phyloP scores from a whole-genome alignment of 305 asterid species.

The Fraxinus sp. region DNA sequence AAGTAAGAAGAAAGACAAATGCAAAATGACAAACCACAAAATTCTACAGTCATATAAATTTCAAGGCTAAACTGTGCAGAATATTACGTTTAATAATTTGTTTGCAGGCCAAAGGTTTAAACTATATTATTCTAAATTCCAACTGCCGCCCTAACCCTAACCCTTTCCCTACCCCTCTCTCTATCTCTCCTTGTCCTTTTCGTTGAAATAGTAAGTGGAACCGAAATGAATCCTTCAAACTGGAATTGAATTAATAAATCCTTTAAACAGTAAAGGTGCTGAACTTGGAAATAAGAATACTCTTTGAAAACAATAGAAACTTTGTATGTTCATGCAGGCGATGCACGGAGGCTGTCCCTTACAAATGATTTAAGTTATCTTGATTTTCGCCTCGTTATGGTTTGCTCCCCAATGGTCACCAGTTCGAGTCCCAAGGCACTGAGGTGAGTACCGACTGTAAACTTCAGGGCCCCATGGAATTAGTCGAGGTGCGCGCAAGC shows the following conservation, averaged over 20 bases:
- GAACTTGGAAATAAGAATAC: not conserved
- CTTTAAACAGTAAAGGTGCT: not conserved
- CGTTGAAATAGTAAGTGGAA: not conserved
- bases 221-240: not conserved
- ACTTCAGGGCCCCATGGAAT: no score
- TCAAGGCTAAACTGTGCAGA: not conserved
- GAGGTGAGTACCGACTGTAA: no score
- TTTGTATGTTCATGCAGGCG: not conserved
- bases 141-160: conserved; percentile 19
- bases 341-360: not conserved
- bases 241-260: not conserved
- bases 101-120: conserved; percentile 25
- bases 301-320: not conserved
- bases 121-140: conserved; percentile 10
- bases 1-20: conserved; percentile 36
- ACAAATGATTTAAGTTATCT: not conserved
- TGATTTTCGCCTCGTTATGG: not conserved
- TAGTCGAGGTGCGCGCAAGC: no score
- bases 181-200: not conserved
- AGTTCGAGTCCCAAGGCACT: no score
- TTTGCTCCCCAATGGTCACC: no score
- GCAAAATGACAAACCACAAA: conserved; percentile 33
- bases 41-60: not conserved
- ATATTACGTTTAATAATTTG: not conserved
- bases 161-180: not conserved